Percentiles rank a stretch among this genome's conserved stretches.
These are phyloP conservation scores for Trichoderma asperelloides DNA, from an alignment of 495 filamentous ascomycete species.

Conservation along the genomic window DNA sequence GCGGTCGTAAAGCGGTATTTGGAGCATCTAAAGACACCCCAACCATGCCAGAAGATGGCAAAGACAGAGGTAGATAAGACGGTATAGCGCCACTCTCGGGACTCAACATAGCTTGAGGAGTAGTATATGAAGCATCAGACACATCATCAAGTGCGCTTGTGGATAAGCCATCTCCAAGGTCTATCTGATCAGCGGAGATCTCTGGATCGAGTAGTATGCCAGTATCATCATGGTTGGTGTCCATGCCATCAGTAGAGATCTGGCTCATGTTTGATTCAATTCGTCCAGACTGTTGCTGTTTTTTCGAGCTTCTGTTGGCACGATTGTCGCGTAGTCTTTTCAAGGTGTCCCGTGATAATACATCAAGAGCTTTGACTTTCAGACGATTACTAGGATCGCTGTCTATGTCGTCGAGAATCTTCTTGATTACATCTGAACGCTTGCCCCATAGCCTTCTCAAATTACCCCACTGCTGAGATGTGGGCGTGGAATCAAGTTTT, in stretches of 20 bases:
- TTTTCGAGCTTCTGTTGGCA: not conserved
- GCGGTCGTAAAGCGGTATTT: not conserved
- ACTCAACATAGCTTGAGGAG: not conserved
- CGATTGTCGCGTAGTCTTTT: constrained; percentile 61
- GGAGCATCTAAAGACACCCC: too few species aligned
- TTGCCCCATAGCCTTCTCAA: constrained; percentile 62
- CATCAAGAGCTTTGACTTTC: constrained; percentile 58
- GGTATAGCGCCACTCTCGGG: not conserved
- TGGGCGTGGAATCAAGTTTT: constrained; percentile 60
- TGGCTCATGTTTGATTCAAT: not conserved
- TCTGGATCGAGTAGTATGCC: not conserved
- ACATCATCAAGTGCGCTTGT: not conserved
- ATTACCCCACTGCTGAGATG: constrained; percentile 52
- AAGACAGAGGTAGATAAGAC: not conserved
- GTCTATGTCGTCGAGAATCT: constrained; percentile 45
- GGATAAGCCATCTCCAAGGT: not conserved
- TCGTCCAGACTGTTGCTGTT: not conserved
- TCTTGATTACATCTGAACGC: constrained; percentile 46
- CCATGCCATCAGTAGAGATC: not conserved
- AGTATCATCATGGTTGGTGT: not conserved
- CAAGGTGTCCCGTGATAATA: constrained; percentile 63
- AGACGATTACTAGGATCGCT: constrained; percentile 45
- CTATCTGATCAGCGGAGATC: not conserved
- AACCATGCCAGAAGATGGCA: not conserved
- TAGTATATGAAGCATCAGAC: not conserved